Percentiles rank a stretch among this genome's conserved stretches.
Conservation (phyloP, 306 rosid species). For the Prosopis cineraria region DNA sequence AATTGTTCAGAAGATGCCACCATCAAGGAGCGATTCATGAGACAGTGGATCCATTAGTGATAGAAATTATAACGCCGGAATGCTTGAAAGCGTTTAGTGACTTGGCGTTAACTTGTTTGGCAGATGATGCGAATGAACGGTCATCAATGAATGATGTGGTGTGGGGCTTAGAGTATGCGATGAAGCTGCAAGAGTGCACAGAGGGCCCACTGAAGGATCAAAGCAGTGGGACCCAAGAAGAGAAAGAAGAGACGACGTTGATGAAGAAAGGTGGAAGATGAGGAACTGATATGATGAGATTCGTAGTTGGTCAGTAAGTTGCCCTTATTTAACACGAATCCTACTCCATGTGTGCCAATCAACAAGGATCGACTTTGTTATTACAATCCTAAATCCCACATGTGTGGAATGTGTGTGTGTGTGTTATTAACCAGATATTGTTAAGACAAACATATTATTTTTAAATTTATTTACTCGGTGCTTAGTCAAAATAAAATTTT, state of each 20-base stretch:
- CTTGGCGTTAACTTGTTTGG: not conserved
- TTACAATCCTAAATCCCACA: too few species aligned
- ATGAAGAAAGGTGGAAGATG: not conserved
- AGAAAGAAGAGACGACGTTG: not conserved
- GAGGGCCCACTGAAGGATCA: not conserved
- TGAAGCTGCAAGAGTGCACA: not conserved
- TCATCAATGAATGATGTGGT: not conserved
- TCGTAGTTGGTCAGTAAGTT: too few species aligned
- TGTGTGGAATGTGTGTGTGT: too few species aligned
- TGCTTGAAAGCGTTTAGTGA: not conserved
- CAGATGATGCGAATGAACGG: not conserved
- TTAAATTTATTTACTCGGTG: too few species aligned
- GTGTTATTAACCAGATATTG: too few species aligned
- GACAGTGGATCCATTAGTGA: not conserved
- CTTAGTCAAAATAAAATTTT: too few species aligned
- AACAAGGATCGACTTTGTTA: too few species aligned
- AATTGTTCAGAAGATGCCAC: not conserved
- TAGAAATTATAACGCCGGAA: not conserved
- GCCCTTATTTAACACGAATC: too few species aligned
- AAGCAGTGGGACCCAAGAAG: too few species aligned
- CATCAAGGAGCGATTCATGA: not conserved
- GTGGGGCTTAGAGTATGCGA: not conserved
- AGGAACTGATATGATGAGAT: too few species aligned
- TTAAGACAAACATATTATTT: too few species aligned
- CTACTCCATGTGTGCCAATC: too few species aligned